Conservation (phyloP, 768 basidiomycete species). For the Cantharellus cinnabarinus region DNA sequence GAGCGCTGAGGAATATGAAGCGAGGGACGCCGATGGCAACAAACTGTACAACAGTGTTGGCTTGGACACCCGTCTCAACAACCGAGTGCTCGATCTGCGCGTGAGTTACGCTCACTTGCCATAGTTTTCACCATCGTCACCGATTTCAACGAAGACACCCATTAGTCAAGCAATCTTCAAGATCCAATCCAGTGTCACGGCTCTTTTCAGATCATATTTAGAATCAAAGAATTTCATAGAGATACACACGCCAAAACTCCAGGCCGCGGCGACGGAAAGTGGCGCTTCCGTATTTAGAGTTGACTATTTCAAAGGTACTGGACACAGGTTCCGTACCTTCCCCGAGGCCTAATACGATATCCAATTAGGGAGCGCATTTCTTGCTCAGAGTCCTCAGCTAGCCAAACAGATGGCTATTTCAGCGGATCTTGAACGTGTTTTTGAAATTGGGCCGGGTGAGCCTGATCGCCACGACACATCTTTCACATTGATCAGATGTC, state of each 20-base stretch:
- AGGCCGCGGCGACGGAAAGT: slow-evolving; percentile 90
- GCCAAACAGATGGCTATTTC: slow-evolving; percentile 99
- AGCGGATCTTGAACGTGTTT: slow-evolving; percentile 93
- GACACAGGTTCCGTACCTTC: not conserved
- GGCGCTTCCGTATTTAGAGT: slow-evolving; percentile 98
- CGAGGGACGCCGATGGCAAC: slow-evolving; percentile 42
- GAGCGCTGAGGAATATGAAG: slow-evolving; percentile 50
- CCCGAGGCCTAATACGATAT: not conserved
- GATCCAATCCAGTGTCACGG: slow-evolving; percentile 72
- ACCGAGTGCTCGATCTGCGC: slow-evolving; percentile 82
- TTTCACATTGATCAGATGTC: not conserved
- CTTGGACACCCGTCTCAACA: slow-evolving; percentile 85
- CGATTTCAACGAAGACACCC: slow-evolving; percentile 37
- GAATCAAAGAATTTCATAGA: slow-evolving; percentile 61
- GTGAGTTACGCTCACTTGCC: slow-evolving; percentile 24
- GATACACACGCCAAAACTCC: slow-evolving; percentile 94
- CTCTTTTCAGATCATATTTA: slow-evolving; percentile 72
- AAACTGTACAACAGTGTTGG: slow-evolving; percentile 43
- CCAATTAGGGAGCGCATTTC: slow-evolving; percentile 54
- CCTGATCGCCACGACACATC: not conserved
- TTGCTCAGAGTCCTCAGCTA: slow-evolving; percentile 92
- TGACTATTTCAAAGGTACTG: slow-evolving; percentile 80
- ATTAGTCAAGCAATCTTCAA: slow-evolving; percentile 94
- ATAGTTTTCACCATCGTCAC: slow-evolving; percentile 1
- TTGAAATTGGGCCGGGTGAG: slow-evolving; percentile 60